These are phyloP conservation scores for Talaromyces borbonicus DNA, from an alignment of 495 filamentous ascomycete species.

Conservation along the genomic window DNA sequence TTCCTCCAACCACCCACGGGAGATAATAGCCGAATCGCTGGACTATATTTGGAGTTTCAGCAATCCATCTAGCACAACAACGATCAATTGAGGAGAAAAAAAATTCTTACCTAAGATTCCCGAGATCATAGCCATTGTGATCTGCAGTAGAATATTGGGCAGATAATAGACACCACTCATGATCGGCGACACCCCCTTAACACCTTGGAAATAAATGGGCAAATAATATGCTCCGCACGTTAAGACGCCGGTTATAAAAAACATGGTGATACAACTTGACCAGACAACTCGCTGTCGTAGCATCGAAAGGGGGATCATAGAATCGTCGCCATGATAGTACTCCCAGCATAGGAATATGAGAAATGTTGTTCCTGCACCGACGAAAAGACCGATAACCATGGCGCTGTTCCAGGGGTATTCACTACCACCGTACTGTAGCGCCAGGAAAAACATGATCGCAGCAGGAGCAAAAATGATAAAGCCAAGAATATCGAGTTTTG, in stretches of 20 bases:
- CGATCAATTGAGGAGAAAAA: slow-evolving; percentile 32
- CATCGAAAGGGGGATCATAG: slow-evolving; percentile 26
- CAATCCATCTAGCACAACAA: background rate
- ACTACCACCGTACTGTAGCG: slow-evolving; percentile 44
- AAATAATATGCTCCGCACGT: slow-evolving; percentile 49
- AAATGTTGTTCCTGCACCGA: slow-evolving; percentile 25
- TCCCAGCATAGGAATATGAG: slow-evolving; percentile 32
- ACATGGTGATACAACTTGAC: slow-evolving; percentile 39
- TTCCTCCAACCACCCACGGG: slow-evolving; percentile 22
- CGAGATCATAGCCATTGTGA: too few species aligned
- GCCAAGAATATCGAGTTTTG: slow-evolving; percentile 39
- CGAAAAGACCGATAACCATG: slow-evolving; percentile 22
- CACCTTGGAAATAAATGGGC: slow-evolving; percentile 66
- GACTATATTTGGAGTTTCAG: background rate
- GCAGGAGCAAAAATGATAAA: slow-evolving; percentile 33
- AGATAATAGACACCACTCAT: slow-evolving; percentile 56
- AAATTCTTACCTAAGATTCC: too few species aligned
- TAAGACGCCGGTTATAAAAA: slow-evolving; percentile 45
- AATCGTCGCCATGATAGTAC: slow-evolving; percentile 26
- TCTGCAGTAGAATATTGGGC: slow-evolving; percentile 50
- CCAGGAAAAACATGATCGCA: slow-evolving; percentile 38
- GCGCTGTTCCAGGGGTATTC: slow-evolving; percentile 37
- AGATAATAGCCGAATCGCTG: slow-evolving; percentile 29
- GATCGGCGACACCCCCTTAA: slow-evolving; percentile 50
- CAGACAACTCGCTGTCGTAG: slow-evolving; percentile 20